These are phyloP conservation scores for Penicillium occitanis DNA, from an alignment of 2,329 filamentous ascomycete species.

Conservation along the genomic window DNA sequence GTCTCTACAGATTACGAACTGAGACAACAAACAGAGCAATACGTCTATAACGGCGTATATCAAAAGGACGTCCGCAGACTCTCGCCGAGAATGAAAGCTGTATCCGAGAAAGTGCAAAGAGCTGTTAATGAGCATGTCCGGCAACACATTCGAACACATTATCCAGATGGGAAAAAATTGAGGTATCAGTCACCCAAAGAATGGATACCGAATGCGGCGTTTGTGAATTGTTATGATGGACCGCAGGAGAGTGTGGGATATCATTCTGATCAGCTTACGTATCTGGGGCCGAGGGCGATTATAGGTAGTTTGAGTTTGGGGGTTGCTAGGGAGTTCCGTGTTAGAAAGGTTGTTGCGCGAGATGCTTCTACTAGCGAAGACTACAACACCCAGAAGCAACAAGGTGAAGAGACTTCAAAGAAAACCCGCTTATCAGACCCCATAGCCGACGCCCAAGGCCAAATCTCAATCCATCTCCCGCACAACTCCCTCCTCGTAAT, in stretches of 20 bases:
- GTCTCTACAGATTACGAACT: conserved; percentile 72
- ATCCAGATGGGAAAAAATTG: conserved; percentile 70
- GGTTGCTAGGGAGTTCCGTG: conserved; percentile 88
- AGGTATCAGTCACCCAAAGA: conserved; percentile 69
- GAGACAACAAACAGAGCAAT: conserved; percentile 70
- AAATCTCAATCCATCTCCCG: conserved; percentile 88
- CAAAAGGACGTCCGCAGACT: conserved; percentile 74
- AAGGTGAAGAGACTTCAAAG: background rate
- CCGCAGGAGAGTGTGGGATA: conserved; percentile 81
- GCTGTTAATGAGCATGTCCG: conserved; percentile 78
- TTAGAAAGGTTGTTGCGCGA: conserved; percentile 69
- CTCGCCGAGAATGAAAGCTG: conserved; percentile 69
- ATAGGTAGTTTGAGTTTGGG: conserved; percentile 90
- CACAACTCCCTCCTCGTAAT: conserved; percentile 93
- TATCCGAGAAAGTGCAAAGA: conserved; percentile 68
- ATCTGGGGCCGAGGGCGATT: conserved; percentile 81
- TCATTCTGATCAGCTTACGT: conserved; percentile 90
- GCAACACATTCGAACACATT: conserved; percentile 65
- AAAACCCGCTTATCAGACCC: conserved; percentile 23
- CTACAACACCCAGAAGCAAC: background rate
- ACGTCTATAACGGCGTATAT: conserved; percentile 78
- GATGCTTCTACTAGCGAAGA: conserved; percentile 47
- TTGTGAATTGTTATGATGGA: conserved; percentile 92
- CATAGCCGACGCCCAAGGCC: conserved; percentile 67
- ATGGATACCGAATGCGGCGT: conserved; percentile 86